These are phyloP conservation scores for Asparagopsis taxiformis DNA, from an alignment of 31 red algal genomes.

Conservation along the genomic window DNA sequence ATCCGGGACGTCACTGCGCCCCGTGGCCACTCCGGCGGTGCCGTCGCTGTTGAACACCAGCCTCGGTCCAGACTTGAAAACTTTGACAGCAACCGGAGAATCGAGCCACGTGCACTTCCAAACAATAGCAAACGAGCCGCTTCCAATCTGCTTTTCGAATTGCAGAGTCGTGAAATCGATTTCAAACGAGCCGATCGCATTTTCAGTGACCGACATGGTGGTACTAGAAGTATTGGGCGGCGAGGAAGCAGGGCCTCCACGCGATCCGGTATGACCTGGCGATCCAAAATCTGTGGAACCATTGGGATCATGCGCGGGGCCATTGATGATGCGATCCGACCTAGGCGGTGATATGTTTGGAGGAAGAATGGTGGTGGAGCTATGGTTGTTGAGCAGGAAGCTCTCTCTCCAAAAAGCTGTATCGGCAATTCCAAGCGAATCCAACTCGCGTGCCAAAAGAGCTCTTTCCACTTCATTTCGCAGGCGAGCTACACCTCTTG, in stretches of 20 bases:
- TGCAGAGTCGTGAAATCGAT: conserved; percentile 79
- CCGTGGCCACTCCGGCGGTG: not conserved
- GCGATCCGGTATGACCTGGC: no score
- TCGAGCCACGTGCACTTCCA: conserved; percentile 94
- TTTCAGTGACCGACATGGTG: conserved; percentile 28
- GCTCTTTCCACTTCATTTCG: conserved; percentile 70
- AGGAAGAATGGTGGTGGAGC: no score
- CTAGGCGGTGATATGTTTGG: no score
- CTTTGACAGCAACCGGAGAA: conserved; percentile 95
- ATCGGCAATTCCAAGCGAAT: conserved; percentile 47
- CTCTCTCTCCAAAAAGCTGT: conserved; percentile 43
- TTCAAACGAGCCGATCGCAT: conserved; percentile 78
- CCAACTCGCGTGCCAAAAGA: conserved; percentile 75
- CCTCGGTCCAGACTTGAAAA: conserved; percentile 67
- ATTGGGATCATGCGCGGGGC: no score
- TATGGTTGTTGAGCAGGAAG: conserved; percentile 11
- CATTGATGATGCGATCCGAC: no score
- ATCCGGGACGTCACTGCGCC: not conserved
- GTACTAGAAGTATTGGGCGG: not conserved
- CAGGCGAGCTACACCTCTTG: conserved; percentile 57
- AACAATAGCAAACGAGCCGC: conserved; percentile 90
- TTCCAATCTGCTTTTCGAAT: conserved; percentile 80
- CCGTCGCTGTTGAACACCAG: conserved; percentile 45
- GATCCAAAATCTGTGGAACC: no score
- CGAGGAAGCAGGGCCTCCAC: not conserved